Percentiles rank a stretch among this genome's conserved stretches.
phyloP scores from a whole-genome alignment of 2,329 filamentous ascomycete genomes.

The Phyllosticta capitalensis region DNA sequence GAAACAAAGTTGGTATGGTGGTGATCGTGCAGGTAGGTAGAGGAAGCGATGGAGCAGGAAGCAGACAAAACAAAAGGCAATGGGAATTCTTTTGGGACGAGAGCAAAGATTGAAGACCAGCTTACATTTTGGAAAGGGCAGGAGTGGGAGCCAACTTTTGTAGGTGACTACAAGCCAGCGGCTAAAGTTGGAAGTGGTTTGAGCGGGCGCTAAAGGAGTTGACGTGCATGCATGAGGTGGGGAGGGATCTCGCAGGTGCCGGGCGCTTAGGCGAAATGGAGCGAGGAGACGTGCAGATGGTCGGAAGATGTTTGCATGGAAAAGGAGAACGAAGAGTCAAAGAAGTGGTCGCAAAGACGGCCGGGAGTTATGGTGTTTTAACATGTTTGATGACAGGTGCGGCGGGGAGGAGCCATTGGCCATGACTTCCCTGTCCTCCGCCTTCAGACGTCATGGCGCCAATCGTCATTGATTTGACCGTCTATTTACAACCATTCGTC shows the following conservation, averaged over 20 bases:
- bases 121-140: constrained; percentile 23
- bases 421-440: constrained; percentile 1
- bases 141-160: neutral
- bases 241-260: neutral
- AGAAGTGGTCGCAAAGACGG: neutral
- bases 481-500: neutral
- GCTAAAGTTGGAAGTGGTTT: neutral
- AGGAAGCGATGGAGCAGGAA: constrained; percentile 5
- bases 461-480: neutral
- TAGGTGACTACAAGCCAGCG: neutral
- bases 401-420: constrained; percentile 7
- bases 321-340: neutral
- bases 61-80: neutral
- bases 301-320: neutral
- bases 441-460: constrained; percentile 7
- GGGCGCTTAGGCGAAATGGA: constrained; percentile 8
- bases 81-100: neutral
- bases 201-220: constrained; percentile 6
- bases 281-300: neutral
- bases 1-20: constrained; percentile 9
- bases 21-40: neutral
- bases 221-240: constrained; percentile 4
- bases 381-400: neutral
- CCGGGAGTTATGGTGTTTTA: constrained; percentile 1
- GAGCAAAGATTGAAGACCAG: constrained; percentile 16